These are phyloP conservation scores for Yarrowia hollandica DNA, from an alignment of 805 yeast species.

Conservation along the genomic window DNA sequence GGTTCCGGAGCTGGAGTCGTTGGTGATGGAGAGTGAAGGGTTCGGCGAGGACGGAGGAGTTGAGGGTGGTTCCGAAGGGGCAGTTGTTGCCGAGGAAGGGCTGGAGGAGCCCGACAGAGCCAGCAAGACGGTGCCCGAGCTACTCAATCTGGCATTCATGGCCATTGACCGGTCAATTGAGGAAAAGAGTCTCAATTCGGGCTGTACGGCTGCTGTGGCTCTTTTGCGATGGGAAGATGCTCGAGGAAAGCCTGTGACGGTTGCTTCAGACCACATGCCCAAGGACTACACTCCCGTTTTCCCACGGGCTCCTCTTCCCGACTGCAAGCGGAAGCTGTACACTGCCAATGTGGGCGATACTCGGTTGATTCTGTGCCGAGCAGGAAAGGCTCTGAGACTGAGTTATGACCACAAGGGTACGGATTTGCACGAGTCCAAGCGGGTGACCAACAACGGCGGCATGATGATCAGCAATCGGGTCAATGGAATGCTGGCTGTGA, in stretches of 20 bases:
- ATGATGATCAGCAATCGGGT: slow-evolving; percentile 86
- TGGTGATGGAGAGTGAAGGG: slow-evolving; percentile 43
- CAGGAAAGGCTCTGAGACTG: slow-evolving; percentile 72
- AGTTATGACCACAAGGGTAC: slow-evolving; percentile 94
- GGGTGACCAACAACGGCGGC: slow-evolving; percentile 82
- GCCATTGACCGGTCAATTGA: slow-evolving; percentile 72
- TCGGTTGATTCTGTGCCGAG: slow-evolving; percentile 73
- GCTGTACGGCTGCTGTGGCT: slow-evolving; percentile 95
- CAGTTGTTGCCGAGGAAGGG: background rate
- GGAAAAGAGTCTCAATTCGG: slow-evolving; percentile 64
- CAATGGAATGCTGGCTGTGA: slow-evolving; percentile 93
- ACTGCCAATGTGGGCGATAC: slow-evolving; percentile 97
- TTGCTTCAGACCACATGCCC: slow-evolving; percentile 9
- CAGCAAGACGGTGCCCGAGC: slow-evolving; percentile 8
- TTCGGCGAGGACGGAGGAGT: background rate
- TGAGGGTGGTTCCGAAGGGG: background rate
- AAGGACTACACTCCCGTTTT: slow-evolving; percentile 7
- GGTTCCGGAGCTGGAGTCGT: slow-evolving; percentile 56
- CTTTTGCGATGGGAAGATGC: slow-evolving; percentile 74
- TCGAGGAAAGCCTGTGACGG: slow-evolving; percentile 28
- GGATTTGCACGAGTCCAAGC: slow-evolving; percentile 70
- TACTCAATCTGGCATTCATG: slow-evolving; percentile 63
- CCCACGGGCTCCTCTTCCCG: background rate
- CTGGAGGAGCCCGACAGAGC: background rate
- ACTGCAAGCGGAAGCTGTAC: slow-evolving; percentile 61